A percentile compares a stretch with the other conserved stretches of the same genome.
These are phyloP conservation scores for Pyricularia sp. DNA, from an alignment of 2,329 filamentous ascomycete genomes.

Conservation along the genomic window DNA sequence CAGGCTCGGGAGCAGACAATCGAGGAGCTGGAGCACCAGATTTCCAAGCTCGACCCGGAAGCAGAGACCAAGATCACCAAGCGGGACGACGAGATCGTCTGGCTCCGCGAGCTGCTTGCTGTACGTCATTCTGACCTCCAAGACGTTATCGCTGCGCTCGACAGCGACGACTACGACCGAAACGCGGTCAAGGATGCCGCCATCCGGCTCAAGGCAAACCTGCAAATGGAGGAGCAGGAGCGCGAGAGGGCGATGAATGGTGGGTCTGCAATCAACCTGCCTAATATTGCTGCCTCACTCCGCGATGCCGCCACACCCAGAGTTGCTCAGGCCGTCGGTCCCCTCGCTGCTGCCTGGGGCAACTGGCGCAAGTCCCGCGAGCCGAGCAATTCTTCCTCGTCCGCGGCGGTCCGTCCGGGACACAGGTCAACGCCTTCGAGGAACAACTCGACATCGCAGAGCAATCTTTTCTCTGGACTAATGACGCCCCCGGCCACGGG, in stretches of 20 bases:
- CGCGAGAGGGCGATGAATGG: conserved; percentile 72
- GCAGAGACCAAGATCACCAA: conserved; percentile 75
- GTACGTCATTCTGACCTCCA: conserved; percentile 85
- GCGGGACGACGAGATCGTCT: conserved; percentile 84
- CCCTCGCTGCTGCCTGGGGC: conserved; percentile 80
- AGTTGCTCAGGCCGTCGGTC: conserved; percentile 68
- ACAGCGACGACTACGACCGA: conserved; percentile 61
- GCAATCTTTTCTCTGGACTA: conserved; percentile 59
- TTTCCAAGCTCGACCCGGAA: conserved; percentile 59
- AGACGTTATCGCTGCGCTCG: conserved; percentile 75
- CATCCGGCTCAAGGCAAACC: conserved; percentile 82
- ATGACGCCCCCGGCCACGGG: conserved; percentile 80
- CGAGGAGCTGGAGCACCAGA: conserved; percentile 67
- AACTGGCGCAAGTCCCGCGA: conserved; percentile 72
- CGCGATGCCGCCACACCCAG: conserved; percentile 68
- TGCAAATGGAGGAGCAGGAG: conserved; percentile 97
- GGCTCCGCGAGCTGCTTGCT: conserved; percentile 84
- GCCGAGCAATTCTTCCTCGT: conserved; percentile 23
- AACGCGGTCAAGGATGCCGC: conserved; percentile 76
- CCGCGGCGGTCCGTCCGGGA: background rate
- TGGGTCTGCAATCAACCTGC: conserved; percentile 52
- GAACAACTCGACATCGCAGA: conserved; percentile 37
- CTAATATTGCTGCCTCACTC: conserved; percentile 65
- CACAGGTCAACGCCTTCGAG: conserved; percentile 44
- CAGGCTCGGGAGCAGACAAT: conserved; percentile 87